Conservation (phyloP, 768 basidiomycete species). For the Tylopilus sp. region DNA sequence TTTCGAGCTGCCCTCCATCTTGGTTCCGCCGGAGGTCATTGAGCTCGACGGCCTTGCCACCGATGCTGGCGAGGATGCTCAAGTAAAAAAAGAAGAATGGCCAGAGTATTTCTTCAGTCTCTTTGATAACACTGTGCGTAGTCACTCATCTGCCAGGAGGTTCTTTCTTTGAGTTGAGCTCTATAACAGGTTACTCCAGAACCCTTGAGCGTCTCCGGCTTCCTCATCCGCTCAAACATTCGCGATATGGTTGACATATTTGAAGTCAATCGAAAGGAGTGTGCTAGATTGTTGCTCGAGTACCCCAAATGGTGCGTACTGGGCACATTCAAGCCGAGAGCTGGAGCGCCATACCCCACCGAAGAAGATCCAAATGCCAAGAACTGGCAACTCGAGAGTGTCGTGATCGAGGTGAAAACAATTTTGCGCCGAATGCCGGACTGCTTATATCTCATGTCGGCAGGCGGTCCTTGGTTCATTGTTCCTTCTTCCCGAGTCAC, state of each 20-base stretch:
- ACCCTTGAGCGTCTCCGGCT: constrained; percentile 70
- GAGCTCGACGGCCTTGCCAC: constrained; percentile 71
- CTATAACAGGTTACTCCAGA: constrained; percentile 67
- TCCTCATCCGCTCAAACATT: constrained; percentile 70
- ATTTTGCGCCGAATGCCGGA: neutral
- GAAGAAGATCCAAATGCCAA: constrained; percentile 56
- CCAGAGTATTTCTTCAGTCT: constrained; percentile 66
- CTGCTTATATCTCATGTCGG: neutral
- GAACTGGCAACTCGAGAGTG: constrained; percentile 86
- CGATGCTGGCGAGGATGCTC: constrained; percentile 67
- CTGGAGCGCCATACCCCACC: constrained; percentile 47
- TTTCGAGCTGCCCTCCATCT: constrained; percentile 71
- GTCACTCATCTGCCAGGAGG: neutral
- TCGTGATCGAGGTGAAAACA: constrained; percentile 70
- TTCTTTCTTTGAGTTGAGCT: neutral
- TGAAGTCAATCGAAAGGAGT: constrained; percentile 95
- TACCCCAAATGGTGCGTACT: constrained; percentile 79
- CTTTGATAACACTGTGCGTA: constrained; percentile 57
- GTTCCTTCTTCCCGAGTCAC: constrained; percentile 73
- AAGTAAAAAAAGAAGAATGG: constrained; percentile 80
- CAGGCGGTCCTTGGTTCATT: constrained; percentile 73
- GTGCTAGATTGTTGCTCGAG: constrained; percentile 81
- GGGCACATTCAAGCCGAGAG: constrained; percentile 83
- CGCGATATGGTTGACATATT: constrained; percentile 83
- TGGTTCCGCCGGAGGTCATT: constrained; percentile 86